phyloP scores from a whole-genome alignment of 2,329 filamentous ascomycete species.

The Colletotrichum sp. region DNA sequence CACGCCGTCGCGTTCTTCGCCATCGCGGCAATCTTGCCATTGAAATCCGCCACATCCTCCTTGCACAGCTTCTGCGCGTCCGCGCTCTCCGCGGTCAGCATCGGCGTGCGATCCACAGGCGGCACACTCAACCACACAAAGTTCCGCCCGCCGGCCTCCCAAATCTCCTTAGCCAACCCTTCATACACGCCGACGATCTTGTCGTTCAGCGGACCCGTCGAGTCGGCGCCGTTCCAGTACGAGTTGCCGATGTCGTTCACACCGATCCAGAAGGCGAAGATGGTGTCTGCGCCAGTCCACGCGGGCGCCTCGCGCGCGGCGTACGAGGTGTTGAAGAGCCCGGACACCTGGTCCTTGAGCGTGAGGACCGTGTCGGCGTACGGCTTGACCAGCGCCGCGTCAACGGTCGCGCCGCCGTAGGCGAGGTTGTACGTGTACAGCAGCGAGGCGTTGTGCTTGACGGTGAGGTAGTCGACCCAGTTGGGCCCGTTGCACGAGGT shows the following conservation, averaged over 20 bases:
- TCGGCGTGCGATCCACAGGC: conserved; percentile 58
- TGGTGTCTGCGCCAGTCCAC: conserved; percentile 40
- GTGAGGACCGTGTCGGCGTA: conserved; percentile 52
- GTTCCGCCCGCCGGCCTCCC: conserved; percentile 58
- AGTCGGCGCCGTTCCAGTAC: conserved; percentile 37
- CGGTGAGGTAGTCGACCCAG: conserved; percentile 56
- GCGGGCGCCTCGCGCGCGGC: conserved; percentile 40
- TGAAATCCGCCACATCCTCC: conserved; percentile 56
- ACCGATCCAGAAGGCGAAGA: conserved; percentile 58
- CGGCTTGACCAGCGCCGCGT: conserved; percentile 55
- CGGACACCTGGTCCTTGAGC: conserved; percentile 54
- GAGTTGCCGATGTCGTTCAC: conserved; percentile 62
- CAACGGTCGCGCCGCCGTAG: conserved; percentile 58
- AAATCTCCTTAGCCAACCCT: conserved; percentile 48
- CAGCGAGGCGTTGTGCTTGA: conserved; percentile 49
- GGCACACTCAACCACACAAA: conserved; percentile 67
- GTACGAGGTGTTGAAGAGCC: conserved; percentile 13
- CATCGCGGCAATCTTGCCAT: conserved; percentile 47
- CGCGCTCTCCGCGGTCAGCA: conserved; percentile 45
- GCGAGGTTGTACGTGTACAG: conserved; percentile 60
- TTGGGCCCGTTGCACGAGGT: conserved; percentile 56
- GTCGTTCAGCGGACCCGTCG: conserved; percentile 36
- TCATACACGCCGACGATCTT: conserved; percentile 50
- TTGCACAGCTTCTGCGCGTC: conserved; percentile 37
- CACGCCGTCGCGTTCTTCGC: conserved; percentile 42